phyloP scores from a whole-genome alignment of 371 early-diverging fungal species.

The Mortierella sp. region DNA sequence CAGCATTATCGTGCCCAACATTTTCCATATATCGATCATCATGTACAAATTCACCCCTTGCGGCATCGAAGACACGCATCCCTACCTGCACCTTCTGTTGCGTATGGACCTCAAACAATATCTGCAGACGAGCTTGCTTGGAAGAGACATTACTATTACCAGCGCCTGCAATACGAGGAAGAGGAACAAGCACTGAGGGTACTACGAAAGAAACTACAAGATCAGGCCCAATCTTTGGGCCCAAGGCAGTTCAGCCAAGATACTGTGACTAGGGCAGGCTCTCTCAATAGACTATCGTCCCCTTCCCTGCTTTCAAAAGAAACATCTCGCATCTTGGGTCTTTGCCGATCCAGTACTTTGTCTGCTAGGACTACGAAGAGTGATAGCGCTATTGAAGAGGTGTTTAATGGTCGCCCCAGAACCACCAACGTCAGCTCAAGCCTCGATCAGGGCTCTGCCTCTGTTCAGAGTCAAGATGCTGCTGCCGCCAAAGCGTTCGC shows the following conservation, averaged over 20 bases:
- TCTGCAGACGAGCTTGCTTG: slow-evolving; percentile 44
- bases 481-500: background rate
- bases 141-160: slow-evolving; percentile 51
- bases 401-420: background rate
- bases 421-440: background rate
- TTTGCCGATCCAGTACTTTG: background rate
- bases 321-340: background rate
- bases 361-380: background rate
- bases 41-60: background rate
- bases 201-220: background rate
- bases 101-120: slow-evolving; percentile 6
- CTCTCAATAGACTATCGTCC: background rate
- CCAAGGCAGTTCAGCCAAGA: slow-evolving; percentile 15
- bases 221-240: background rate
- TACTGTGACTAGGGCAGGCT: background rate
- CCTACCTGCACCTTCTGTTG: background rate
- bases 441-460: background rate
- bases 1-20: slow-evolving; percentile 13
- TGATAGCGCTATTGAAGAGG: background rate
- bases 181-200: slow-evolving; percentile 22
- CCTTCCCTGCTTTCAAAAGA: slow-evolving; percentile 1
- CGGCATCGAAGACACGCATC: slow-evolving; percentile 5
- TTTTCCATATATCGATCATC: slow-evolving; percentile 12
- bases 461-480: background rate
- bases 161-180: slow-evolving; percentile 39